A percentile compares a stretch with the other conserved stretches of the same genome.
Evolutionary conservation across 177 flowering plant genomes (phyloP).

Genomic region (Tripterygium wilfordii): DNA sequence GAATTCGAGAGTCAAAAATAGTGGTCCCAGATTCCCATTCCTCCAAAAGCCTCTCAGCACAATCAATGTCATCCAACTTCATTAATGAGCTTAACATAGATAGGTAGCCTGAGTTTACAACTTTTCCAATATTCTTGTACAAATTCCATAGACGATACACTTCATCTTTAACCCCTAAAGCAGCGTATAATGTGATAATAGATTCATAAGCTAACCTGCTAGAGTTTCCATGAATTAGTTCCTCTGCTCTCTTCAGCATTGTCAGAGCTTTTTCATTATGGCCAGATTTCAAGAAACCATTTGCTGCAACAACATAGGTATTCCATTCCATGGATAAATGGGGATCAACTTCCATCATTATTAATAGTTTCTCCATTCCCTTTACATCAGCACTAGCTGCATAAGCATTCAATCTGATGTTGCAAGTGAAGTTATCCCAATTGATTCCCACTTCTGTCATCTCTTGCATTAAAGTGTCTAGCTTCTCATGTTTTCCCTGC

Average conservation of each 20-base stretch:
- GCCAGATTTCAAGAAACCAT: conserved; percentile 33
- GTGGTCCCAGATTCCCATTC: conserved; percentile 16
- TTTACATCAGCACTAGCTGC: conserved; percentile 8
- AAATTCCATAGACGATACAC: conserved; percentile 4
- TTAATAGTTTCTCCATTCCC: conserved; percentile 39
- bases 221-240: conserved; percentile 3
- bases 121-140: not conserved
- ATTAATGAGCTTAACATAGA: not conserved
- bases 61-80: conserved; percentile 2
- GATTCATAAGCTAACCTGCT: conserved; percentile 12
- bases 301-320: conserved; percentile 18
- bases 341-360: conserved; percentile 21
- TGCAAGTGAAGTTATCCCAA: not conserved
- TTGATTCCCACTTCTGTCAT: conserved; percentile 17
- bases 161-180: conserved; percentile 5
- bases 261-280: conserved; percentile 21
- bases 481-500: conserved; percentile 12
- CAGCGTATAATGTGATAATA: conserved; percentile 22
- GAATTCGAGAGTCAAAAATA: conserved; percentile 27
- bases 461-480: conserved; percentile 19
- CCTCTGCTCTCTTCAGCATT: conserved; percentile 30
- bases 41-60: not conserved
- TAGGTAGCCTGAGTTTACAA: not conserved
- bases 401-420: conserved; percentile 3
- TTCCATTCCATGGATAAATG: conserved; percentile 5